phyloP scores from a whole-genome alignment of 805 yeast genomes.

The Candida endomychidarum region DNA sequence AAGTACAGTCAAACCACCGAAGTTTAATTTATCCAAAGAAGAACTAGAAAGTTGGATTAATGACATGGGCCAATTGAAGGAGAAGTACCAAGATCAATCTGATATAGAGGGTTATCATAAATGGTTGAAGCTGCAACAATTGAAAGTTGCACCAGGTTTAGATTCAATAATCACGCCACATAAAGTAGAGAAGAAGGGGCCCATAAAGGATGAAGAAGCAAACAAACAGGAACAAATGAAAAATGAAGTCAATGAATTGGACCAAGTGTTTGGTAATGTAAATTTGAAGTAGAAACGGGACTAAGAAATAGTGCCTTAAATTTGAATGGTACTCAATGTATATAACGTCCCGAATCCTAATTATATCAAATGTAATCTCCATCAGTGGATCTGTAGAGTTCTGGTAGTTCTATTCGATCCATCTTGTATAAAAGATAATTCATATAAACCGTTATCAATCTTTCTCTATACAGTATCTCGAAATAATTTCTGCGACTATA shows the following conservation, averaged over 20 bases:
- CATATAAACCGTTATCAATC: too few species aligned
- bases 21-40: constrained; percentile 24
- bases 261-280: constrained; percentile 24
- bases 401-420: too few species aligned
- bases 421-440: too few species aligned
- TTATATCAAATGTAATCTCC: too few species aligned
- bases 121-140: constrained; percentile 33
- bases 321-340: too few species aligned
- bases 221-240: background rate
- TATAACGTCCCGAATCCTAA: too few species aligned
- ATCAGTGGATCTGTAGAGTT: too few species aligned
- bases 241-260: constrained; percentile 24
- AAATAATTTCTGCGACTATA: too few species aligned
- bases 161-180: constrained; percentile 32
- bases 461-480: too few species aligned
- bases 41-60: constrained; percentile 30
- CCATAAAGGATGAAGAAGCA: too few species aligned
- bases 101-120: constrained; percentile 18
- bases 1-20: constrained; percentile 38
- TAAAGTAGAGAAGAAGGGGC: constrained; percentile 11
- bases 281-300: background rate
- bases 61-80: constrained; percentile 21
- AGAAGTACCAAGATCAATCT: constrained; percentile 12
- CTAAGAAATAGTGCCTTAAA: too few species aligned
- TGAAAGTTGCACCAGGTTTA: constrained; percentile 43